These are phyloP conservation scores for Nitzschia inconspicua DNA, from an alignment of 108 stramenopile species.

Conservation along the genomic window DNA sequence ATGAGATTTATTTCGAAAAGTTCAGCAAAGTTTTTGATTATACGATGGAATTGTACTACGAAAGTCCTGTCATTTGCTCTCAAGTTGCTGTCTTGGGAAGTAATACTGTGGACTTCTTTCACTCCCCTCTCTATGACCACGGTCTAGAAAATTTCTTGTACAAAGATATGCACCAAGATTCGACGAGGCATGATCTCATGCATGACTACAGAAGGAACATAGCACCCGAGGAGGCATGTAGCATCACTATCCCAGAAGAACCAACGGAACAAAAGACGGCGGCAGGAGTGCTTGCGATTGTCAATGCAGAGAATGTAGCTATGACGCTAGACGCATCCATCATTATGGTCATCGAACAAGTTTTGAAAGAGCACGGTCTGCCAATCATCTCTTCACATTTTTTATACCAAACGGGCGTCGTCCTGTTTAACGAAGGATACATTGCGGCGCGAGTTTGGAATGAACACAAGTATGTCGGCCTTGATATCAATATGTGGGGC, in stretches of 20 bases:
- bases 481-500: slow-evolving; percentile 58
- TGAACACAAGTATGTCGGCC: slow-evolving; percentile 20
- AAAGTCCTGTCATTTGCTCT: slow-evolving; percentile 16
- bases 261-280: slow-evolving; percentile 36
- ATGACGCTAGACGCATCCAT: slow-evolving; percentile 14
- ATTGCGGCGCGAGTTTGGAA: slow-evolving; percentile 21
- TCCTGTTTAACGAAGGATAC: slow-evolving; percentile 39
- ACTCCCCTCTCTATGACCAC: slow-evolving; percentile 14
- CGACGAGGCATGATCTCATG: slow-evolving; percentile 8
- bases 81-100: slow-evolving; percentile 25
- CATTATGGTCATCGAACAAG: slow-evolving; percentile 9
- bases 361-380: slow-evolving; percentile 36
- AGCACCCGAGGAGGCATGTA: slow-evolving; percentile 21
- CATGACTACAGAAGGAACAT: slow-evolving; percentile 24
- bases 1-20: slow-evolving; percentile 50
- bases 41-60: slow-evolving; percentile 13
- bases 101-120: slow-evolving; percentile 27
- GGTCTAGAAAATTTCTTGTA: slow-evolving; percentile 13
- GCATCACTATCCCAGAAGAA: slow-evolving; percentile 14
- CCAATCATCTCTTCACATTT: slow-evolving; percentile 20
- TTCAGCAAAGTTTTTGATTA: slow-evolving; percentile 52
- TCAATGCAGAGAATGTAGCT: slow-evolving; percentile 53
- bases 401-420: slow-evolving; percentile 12
- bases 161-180: background rate
- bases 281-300: slow-evolving; percentile 57